These are phyloP conservation scores for Fusarium agapanthi DNA, from an alignment of 2,329 filamentous ascomycete species.

Conservation along the genomic window DNA sequence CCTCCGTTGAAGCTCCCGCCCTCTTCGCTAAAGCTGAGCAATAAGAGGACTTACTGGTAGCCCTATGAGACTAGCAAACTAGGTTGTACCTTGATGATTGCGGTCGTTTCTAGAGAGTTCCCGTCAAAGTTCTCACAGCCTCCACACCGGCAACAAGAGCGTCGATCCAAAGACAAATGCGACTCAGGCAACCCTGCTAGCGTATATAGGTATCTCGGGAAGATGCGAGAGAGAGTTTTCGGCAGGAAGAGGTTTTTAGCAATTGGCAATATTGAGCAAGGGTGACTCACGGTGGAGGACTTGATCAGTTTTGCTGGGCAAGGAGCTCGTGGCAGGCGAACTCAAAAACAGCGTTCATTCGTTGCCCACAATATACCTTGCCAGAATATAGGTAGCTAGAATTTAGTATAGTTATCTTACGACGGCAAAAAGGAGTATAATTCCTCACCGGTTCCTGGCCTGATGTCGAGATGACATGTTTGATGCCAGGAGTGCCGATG, in stretches of 20 bases:
- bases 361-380: neutral
- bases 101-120: neutral
- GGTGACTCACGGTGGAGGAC: neutral
- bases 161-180: neutral
- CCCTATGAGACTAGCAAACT: neutral
- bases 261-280: neutral
- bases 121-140: neutral
- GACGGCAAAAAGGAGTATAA: neutral
- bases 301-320: neutral
- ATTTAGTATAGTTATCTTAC: neutral
- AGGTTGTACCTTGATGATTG: neutral
- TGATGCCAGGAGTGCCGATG: neutral
- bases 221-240: constrained; percentile 4
- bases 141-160: neutral
- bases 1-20: neutral
- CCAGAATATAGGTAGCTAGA: neutral
- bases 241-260: neutral
- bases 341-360: neutral
- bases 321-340: neutral
- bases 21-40: neutral
- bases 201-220: neutral
- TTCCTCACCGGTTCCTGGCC: neutral
- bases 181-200: constrained; percentile 8
- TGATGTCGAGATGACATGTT: neutral
- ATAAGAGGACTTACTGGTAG: neutral